A percentile compares a stretch with the other conserved stretches of the same genome.
These are phyloP conservation scores for Schizothecium vesticola DNA, from an alignment of 495 filamentous ascomycete species.

Conservation along the genomic window DNA sequence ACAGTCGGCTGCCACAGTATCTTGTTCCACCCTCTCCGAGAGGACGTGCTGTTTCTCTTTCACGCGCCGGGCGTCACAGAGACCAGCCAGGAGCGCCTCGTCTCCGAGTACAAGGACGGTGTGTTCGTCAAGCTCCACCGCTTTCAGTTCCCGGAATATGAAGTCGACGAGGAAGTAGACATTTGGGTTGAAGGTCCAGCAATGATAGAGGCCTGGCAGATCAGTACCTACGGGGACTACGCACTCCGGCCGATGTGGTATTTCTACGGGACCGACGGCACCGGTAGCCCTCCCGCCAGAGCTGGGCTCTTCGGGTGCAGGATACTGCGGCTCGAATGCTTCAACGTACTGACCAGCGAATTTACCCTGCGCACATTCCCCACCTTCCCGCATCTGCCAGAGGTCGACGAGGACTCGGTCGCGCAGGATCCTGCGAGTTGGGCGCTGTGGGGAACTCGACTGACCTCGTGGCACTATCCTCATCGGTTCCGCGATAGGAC, in stretches of 20 bases:
- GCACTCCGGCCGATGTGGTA: not conserved
- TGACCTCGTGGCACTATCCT: not conserved
- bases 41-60: not conserved
- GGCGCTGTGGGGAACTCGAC: not conserved
- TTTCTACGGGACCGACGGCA: not conserved
- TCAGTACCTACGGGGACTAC: not conserved
- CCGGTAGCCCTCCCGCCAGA: not conserved
- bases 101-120: not conserved
- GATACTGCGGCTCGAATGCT: not conserved
- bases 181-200: not conserved
- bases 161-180: not conserved
- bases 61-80: not conserved
- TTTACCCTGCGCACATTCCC: not conserved
- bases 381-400: not conserved
- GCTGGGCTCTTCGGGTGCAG: not conserved
- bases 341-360: not conserved
- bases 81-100: not conserved
- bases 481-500: not conserved
- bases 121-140: not conserved
- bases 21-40: not conserved
- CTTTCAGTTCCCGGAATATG: not conserved
- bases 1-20: not conserved
- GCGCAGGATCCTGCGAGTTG: not conserved
- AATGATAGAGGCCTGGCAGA: not conserved
- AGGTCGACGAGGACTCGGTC: too few species aligned